Percentiles rank a stretch among this genome's conserved stretches.
These are phyloP conservation scores for Prunus armeniaca DNA, from an alignment of 306 rosid species.

Conservation along the genomic window DNA sequence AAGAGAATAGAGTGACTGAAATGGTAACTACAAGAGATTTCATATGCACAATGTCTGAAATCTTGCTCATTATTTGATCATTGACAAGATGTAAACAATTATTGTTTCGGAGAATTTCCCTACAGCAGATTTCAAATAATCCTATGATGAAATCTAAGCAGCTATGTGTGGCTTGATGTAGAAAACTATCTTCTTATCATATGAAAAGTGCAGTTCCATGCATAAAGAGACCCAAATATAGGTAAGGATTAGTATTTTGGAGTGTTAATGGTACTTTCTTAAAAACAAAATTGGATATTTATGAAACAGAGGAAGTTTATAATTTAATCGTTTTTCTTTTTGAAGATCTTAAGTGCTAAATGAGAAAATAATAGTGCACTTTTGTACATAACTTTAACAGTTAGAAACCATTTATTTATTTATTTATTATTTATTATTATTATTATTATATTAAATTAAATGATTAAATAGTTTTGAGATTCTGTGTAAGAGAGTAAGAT, in stretches of 20 bases:
- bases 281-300: neutral
- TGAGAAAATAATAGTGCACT: neutral
- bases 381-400: neutral
- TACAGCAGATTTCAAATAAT: neutral
- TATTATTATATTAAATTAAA: neutral
- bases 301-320: neutral
- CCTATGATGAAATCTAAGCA: neutral
- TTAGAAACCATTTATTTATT: too few relatives aligned
- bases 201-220: neutral
- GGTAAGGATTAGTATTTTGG: neutral
- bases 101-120: neutral
- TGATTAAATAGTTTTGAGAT: neutral
- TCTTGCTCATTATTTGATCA: neutral
- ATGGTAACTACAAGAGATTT: slow-evolving; percentile 2
- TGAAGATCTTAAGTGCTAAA: neutral
- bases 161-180: neutral
- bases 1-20: neutral
- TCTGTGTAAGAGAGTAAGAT: neutral
- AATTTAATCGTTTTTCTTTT: neutral
- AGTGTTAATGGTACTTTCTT: neutral
- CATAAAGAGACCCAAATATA: neutral
- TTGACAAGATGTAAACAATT: neutral
- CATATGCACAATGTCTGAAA: neutral
- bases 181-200: neutral
- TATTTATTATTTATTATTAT: too few relatives aligned